Evolutionary conservation across 495 filamentous ascomycete genomes (phyloP).

Genomic region (Ramalina intermedia): DNA sequence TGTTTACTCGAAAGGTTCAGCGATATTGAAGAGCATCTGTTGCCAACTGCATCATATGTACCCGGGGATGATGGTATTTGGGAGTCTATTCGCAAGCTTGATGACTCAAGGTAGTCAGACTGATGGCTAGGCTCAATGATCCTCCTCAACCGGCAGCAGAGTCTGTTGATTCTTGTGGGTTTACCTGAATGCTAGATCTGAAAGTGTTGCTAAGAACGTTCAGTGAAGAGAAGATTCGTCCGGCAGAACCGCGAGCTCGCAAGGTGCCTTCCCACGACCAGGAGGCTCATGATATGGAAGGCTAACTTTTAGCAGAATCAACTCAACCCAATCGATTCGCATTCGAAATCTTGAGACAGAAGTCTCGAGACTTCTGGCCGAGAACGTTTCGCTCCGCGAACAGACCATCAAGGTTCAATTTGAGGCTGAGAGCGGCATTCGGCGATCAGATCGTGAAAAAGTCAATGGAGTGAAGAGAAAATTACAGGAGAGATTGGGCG

Average conservation of each 20-base stretch:
- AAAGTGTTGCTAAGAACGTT: conserved; percentile 4
- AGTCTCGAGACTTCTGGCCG: conserved; percentile 62
- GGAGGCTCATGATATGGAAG: not conserved
- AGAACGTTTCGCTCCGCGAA: conserved; percentile 74
- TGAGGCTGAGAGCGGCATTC: conserved; percentile 37
- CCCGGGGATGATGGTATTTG: not conserved
- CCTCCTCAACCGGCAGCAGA: conserved; percentile 46
- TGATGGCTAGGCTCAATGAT: conserved; percentile 90
- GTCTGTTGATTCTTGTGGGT: conserved; percentile 69
- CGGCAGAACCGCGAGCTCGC: conserved; percentile 93
- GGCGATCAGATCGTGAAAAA: conserved; percentile 40
- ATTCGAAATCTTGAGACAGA: conserved; percentile 82
- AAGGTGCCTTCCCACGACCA: conserved; percentile 22
- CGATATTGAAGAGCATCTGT: not conserved
- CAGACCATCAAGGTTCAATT: conserved; percentile 61
- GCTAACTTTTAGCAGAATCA: conserved; percentile 34
- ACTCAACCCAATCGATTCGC: conserved; percentile 79
- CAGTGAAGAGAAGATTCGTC: conserved; percentile 76
- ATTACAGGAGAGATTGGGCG: conserved; percentile 53
- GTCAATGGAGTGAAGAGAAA: conserved; percentile 53
- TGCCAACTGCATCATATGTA: too few species aligned
- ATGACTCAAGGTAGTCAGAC: not conserved
- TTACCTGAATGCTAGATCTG: conserved; percentile 7
- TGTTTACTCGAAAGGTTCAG: not conserved
- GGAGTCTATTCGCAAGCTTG: not conserved